Conservation (phyloP, 2,329 filamentous ascomycete species). For the Talaromyces islandicus region DNA sequence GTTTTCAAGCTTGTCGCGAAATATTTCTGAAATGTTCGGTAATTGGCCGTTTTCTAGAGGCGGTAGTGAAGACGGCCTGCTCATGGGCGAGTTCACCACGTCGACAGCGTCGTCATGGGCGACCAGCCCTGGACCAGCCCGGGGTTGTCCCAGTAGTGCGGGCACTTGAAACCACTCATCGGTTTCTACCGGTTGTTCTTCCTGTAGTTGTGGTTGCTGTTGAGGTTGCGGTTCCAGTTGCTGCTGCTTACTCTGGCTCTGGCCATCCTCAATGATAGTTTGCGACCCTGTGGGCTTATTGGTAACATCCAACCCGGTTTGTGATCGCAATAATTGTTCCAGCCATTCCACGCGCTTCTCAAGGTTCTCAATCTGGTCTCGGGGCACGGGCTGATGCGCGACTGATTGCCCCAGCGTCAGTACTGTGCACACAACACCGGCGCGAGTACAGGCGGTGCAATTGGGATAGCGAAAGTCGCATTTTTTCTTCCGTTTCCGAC, state of each 20-base stretch:
- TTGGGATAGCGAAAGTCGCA: constrained; percentile 37
- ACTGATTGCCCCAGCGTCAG: constrained; percentile 32
- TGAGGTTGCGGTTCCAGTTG: background rate
- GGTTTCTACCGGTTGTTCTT: constrained; percentile 15
- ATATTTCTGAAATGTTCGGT: constrained; percentile 35
- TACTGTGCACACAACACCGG: constrained; percentile 35
- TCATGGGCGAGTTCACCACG: background rate
- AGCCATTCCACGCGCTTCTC: constrained; percentile 35
- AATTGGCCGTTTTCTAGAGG: constrained; percentile 24
- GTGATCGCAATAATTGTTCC: constrained; percentile 30
- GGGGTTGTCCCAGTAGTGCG: constrained; percentile 25
- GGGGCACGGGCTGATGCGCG: constrained; percentile 30
- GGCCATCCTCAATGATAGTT: constrained; percentile 20
- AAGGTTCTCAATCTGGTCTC: constrained; percentile 34
- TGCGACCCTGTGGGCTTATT: constrained; percentile 26
- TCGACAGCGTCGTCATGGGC: constrained; percentile 12
- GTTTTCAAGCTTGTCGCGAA: constrained; percentile 34
- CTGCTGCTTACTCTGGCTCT: constrained; percentile 15
- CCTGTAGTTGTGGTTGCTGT: background rate
- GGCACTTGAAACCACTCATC: constrained; percentile 37
- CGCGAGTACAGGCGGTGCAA: constrained; percentile 33
- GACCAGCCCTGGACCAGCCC: constrained; percentile 17
- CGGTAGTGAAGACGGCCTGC: constrained; percentile 10
- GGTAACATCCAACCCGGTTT: constrained; percentile 28
- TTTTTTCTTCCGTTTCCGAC: constrained; percentile 37